Evolutionary conservation across 495 filamentous ascomycete species (phyloP), one percentile per base, ranked within the genome.

Genomic region (Neurospora intermedia): DNA sequence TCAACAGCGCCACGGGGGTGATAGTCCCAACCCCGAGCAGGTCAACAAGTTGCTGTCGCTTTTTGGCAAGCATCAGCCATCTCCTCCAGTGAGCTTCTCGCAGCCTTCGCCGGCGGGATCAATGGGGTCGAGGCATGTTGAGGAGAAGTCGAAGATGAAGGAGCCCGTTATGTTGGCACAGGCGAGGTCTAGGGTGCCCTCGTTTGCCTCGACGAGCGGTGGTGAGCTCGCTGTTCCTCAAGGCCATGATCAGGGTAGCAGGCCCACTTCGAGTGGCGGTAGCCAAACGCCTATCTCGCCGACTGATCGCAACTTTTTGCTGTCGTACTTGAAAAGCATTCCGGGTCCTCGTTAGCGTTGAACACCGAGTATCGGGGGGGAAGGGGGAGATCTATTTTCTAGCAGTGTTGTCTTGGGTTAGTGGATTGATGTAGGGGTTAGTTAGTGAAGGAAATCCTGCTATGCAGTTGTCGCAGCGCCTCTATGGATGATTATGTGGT

Each of bases 271-370:
- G 40, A 80, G 86, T 38, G 81, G 83, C 43, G 85, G 84, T 18
- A 85, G 82, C 43, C 82, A 84, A 62, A 83, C 84, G 43, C 83
- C 90, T 31, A 87, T 90, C n/a, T 91, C 89, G 4, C 87, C 89
- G 2, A 89, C 86, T 10, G 89, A 96, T 76, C 90, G 91, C 77
- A 88, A 87, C n/a, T 96, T 96, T 75, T 82, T 96, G 76, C 82
- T 96, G 69, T 91, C 89, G 10, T 96, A 93, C 81, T 80, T 97
- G n/a, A 78, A 83, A 72, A 80, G 78, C 6, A 80, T 83, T 11
- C 81, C 84, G 70, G 46, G 15, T 42, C 23, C 42, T 71, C 38
- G 42, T 43, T 43, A 41, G 43, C 27, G 43, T 62, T 69, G 69
- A 18, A 54, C 48, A 10, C 18, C 20, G 16, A 27, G 48, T 35